Conservation (phyloP, 2,329 filamentous ascomycete genomes). For the Ramularia collo-cygni region DNA sequence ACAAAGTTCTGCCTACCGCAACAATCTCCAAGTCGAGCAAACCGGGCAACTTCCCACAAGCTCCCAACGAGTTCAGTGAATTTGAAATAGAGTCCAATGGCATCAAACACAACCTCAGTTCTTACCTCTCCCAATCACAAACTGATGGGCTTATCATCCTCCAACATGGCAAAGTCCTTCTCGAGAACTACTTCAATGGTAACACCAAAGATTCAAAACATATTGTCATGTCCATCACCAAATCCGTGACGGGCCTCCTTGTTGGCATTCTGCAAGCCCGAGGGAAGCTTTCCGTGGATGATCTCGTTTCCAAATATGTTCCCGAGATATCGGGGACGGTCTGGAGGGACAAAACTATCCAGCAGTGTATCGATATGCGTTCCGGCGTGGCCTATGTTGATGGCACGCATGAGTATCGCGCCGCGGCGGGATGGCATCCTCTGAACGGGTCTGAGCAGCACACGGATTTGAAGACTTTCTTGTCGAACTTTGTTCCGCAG, state of each 20-base stretch:
- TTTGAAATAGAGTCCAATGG: conserved; percentile 13
- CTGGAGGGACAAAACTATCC: conserved; percentile 16
- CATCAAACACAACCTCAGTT: conserved; percentile 7
- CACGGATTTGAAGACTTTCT: conserved; percentile 14
- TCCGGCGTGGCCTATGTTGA: conserved; percentile 16
- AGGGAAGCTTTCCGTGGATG: conserved; percentile 15
- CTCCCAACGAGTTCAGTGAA: conserved; percentile 4
- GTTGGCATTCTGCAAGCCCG: conserved; percentile 16
- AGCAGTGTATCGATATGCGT: conserved; percentile 21
- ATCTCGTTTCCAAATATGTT: conserved; percentile 16
- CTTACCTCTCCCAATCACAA: conserved; percentile 12
- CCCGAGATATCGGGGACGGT: conserved; percentile 11
- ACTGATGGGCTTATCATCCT: conserved; percentile 21
- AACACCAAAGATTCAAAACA: conserved; percentile 17
- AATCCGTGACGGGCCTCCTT: conserved; percentile 18
- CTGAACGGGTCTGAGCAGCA: conserved; percentile 8
- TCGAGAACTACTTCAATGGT: conserved; percentile 16
- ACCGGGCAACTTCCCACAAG: neutral
- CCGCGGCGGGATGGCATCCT: conserved; percentile 16
- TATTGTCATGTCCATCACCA: conserved; percentile 23
- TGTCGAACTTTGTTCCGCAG: conserved; percentile 13
- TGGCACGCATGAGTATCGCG: conserved; percentile 17
- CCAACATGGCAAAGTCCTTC: conserved; percentile 15
- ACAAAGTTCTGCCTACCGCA: conserved; percentile 16
- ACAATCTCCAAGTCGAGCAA: conserved; percentile 9